These are phyloP conservation scores for Gremmenia infestans DNA, from an alignment of 2,329 filamentous ascomycete genomes.

Conservation along the genomic window DNA sequence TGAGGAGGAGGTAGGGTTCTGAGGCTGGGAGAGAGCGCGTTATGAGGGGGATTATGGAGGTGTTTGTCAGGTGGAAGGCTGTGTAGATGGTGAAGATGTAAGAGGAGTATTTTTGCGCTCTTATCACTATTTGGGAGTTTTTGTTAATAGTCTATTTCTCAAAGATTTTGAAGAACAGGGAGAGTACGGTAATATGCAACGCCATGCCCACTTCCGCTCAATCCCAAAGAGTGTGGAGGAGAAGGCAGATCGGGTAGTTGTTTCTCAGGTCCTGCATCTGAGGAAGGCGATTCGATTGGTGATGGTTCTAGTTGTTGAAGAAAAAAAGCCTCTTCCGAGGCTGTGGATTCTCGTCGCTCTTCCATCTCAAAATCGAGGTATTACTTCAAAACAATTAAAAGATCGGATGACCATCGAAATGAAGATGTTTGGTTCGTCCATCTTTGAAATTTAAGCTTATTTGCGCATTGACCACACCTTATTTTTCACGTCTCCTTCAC, in stretches of 20 bases:
- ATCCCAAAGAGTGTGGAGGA: slow-evolving; percentile 43
- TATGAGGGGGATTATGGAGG: slow-evolving; percentile 71
- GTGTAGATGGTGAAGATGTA: slow-evolving; percentile 78
- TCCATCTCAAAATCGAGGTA: slow-evolving; percentile 19
- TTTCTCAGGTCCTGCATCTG: slow-evolving; percentile 43
- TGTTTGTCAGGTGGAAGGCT: slow-evolving; percentile 73
- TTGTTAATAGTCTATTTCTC: neutral
- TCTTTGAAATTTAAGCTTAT: slow-evolving; percentile 13
- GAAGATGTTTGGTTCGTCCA: slow-evolving; percentile 14
- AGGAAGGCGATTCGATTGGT: slow-evolving; percentile 57
- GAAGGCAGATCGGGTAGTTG: slow-evolving; percentile 35
- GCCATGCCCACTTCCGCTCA: slow-evolving; percentile 60
- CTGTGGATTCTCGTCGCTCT: slow-evolving; percentile 36
- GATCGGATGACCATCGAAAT: neutral
- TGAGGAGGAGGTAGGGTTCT: slow-evolving; percentile 84
- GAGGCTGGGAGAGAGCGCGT: slow-evolving; percentile 68
- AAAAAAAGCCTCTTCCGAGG: slow-evolving; percentile 54
- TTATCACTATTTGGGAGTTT: slow-evolving; percentile 49
- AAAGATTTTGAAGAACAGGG: neutral
- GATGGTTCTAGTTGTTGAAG: slow-evolving; percentile 77
- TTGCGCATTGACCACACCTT: slow-evolving; percentile 24
- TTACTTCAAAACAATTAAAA: neutral
- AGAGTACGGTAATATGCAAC: slow-evolving; percentile 68
- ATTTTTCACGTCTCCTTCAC: slow-evolving; percentile 3
- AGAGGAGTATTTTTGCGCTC: slow-evolving; percentile 82